Base-by-base conservation (phyloP, 345 rosid genomes). In the Dipteronia sinensis region DNA sequence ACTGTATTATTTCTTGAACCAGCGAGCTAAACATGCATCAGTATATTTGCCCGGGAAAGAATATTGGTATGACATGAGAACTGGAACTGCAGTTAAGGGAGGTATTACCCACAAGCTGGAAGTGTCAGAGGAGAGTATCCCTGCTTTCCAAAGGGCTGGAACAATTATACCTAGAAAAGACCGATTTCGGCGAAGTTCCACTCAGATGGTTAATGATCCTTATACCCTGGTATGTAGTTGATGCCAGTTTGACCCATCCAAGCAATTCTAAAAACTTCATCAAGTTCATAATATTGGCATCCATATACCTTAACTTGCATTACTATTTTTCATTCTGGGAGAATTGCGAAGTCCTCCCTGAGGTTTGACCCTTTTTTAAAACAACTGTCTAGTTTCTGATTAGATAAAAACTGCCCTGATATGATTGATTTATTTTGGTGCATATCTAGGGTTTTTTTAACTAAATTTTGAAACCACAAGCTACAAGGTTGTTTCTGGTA, bases 61-160 rank as follows among this genome's bases (percentile, higher is more conserved):
- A 84, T 83, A 82, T 25, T 97, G 99, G 99, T 97, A 82, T 82
- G 98, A 91, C 86, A 73, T 97, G 74, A 88, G 91, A 86, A 90
- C 88, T 55, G 98, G 97, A 77, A 85, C 88, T 71, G 73, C 89
- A 66, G 88, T 83, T 68, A 79, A 69, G 63, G 99, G 98, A 72
- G 90, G 97, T 25, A 81, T 82, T 70, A 87, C 85, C 17, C 82
- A 94, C 87, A 91, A 90, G 85, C 83, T 97, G 75, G 94, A 86
- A 20, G 95, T 87, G 79, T 81, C 88, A 22, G 98, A 96, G 77
- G 98, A 92, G 71, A 85, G 93, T 77, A 86, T 97, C 80, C 99
- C 99, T 65, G 94, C 95, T 76, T 91, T 97, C 83, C 99, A 97
- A 87, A 91, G 90, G 89, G 92, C 99, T 44, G 99, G 99, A 82